phyloP scores from a whole-genome alignment of 2,329 filamentous ascomycete species.

The Didymella glomerata region DNA sequence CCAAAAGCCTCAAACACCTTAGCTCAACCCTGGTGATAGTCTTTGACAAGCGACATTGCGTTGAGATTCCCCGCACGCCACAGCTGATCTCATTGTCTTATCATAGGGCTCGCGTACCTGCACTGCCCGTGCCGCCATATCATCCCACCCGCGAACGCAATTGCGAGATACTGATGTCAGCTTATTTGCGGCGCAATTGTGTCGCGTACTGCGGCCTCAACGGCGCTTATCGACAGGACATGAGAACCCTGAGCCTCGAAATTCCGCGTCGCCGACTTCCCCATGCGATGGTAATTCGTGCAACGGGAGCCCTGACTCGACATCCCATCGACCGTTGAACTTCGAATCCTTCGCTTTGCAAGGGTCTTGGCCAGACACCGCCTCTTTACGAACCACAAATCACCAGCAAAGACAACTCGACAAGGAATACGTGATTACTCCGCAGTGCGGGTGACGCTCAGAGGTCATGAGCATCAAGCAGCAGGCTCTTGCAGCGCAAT shows the following conservation, averaged over 20 bases:
- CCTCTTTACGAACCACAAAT: constrained; percentile 9
- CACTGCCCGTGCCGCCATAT: constrained; percentile 24
- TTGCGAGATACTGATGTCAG: constrained; percentile 24
- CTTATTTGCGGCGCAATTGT: constrained; percentile 27
- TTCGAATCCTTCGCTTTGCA: constrained; percentile 26
- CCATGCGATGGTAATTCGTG: constrained; percentile 4
- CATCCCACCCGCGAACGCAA: constrained; percentile 19
- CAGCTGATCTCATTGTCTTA: constrained; percentile 16
- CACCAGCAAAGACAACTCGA: constrained; percentile 6
- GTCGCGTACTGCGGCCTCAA: constrained; percentile 35
- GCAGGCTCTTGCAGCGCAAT: constrained; percentile 8
- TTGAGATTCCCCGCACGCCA: constrained; percentile 33
- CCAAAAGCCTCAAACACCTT: background rate
- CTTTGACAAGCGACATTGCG: constrained; percentile 11
- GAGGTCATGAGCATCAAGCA: constrained; percentile 14
- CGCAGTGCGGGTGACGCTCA: constrained; percentile 13
- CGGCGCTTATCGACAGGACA: constrained; percentile 25
- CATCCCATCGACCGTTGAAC: constrained; percentile 32
- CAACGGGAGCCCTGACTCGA: constrained; percentile 27
- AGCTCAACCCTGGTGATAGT: constrained; percentile 3
- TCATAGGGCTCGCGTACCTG: constrained; percentile 21
- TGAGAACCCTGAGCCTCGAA: background rate
- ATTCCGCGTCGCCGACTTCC: constrained; percentile 13
- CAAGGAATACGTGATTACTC: constrained; percentile 6
- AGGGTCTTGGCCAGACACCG: constrained; percentile 18